These are phyloP conservation scores for Leucosporidium scottii DNA, from an alignment of 768 basidiomycete genomes.

Conservation along the genomic window DNA sequence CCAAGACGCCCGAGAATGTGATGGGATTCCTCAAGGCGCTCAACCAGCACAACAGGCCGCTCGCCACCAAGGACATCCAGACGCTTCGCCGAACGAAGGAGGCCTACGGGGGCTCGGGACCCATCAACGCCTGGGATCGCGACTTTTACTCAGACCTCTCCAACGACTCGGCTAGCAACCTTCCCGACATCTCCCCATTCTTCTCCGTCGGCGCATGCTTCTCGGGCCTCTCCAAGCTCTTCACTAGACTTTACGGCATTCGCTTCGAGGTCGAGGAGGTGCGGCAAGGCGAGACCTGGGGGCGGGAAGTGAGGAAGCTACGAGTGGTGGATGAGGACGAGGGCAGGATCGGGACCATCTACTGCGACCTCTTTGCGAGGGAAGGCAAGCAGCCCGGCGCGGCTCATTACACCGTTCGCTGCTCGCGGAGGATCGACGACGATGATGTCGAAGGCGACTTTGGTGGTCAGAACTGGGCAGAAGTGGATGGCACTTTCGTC, in stretches of 20 bases:
- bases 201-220: constrained; percentile 82
- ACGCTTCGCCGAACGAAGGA: constrained; percentile 57
- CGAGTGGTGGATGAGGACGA: constrained; percentile 84
- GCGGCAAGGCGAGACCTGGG: constrained; percentile 75
- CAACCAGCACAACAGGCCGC: constrained; percentile 68
- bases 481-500: constrained; percentile 31
- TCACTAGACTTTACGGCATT: constrained; percentile 80
- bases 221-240: constrained; percentile 81
- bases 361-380: constrained; percentile 81
- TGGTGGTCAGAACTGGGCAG: constrained; percentile 30
- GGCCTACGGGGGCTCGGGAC: constrained; percentile 40
- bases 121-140: constrained; percentile 91
- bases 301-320: constrained; percentile 76
- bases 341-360: constrained; percentile 88
- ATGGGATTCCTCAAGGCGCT: constrained; percentile 73
- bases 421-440: constrained; percentile 83
- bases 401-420: constrained; percentile 95
- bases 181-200: constrained; percentile 51
- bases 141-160: constrained; percentile 67
- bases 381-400: constrained; percentile 81
- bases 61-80: constrained; percentile 66
- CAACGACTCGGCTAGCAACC: constrained; percentile 3
- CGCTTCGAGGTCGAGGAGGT: constrained; percentile 60
- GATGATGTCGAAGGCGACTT: constrained; percentile 72
- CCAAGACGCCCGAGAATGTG: constrained; percentile 90